A percentile compares a stretch with the other conserved stretches of the same genome.
Evolutionary conservation across 148 eudicot species (phyloP).

Genomic region (Dianthus caryophyllus): DNA sequence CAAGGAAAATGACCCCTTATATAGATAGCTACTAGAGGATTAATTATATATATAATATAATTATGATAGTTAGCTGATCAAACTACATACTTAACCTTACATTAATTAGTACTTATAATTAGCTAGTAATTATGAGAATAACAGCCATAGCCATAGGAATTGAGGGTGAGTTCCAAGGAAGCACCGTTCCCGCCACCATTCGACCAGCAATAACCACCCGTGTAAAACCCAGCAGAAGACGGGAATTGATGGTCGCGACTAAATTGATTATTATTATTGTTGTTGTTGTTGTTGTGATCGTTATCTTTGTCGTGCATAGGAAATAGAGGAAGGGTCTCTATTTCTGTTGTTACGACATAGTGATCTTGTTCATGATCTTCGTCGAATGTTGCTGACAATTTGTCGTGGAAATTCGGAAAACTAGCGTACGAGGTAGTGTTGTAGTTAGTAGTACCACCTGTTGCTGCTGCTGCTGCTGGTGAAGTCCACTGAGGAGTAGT

Average conservation of each 20-base stretch:
- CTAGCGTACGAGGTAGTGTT: constrained; percentile 14
- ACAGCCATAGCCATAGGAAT: constrained; percentile 45
- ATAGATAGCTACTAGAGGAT: background rate
- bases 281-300: background rate
- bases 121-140: constrained; percentile 28
- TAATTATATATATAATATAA: background rate
- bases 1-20: constrained; percentile 20
- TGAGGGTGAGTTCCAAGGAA: constrained; percentile 92
- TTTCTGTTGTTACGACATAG: constrained; percentile 30
- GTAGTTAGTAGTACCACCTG: constrained; percentile 13
- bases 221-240: constrained; percentile 30
- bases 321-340: constrained; percentile 87
- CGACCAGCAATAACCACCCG: constrained; percentile 28
- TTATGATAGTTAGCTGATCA: constrained; percentile 15
- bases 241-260: constrained; percentile 6
- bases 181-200: constrained; percentile 28
- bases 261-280: background rate
- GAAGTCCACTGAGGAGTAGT: constrained; percentile 17
- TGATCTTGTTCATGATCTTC: constrained; percentile 32
- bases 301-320: constrained; percentile 62
- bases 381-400: constrained; percentile 23
- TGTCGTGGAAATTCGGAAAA: constrained; percentile 44
- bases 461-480: too few relatives aligned
- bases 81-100: background rate
- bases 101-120: constrained; percentile 4